These are phyloP conservation scores for Diddensiella santjacobensis DNA, from an alignment of 805 yeast species.

Conservation along the genomic window DNA sequence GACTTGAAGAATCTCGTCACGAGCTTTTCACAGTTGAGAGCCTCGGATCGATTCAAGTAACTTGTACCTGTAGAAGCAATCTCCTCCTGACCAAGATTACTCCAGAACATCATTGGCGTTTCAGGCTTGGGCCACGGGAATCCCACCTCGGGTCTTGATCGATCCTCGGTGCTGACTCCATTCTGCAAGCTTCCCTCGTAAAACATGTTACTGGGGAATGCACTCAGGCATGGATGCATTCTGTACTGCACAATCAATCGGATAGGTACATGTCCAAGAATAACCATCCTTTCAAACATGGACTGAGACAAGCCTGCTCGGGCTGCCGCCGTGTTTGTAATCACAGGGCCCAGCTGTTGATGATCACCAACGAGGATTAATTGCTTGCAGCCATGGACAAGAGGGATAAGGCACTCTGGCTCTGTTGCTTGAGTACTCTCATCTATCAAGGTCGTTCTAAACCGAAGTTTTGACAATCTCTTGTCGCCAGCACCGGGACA, in stretches of 20 bases:
- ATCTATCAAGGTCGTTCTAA: slow-evolving; percentile 80
- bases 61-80: slow-evolving; percentile 78
- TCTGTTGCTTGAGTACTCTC: slow-evolving; percentile 94
- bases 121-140: slow-evolving; percentile 92
- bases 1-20: slow-evolving; percentile 69
- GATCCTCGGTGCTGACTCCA: slow-evolving; percentile 77
- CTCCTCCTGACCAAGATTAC: slow-evolving; percentile 84
- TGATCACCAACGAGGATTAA: slow-evolving; percentile 92
- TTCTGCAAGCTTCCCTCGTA: slow-evolving; percentile 90
- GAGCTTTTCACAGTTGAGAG: slow-evolving; percentile 79
- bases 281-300: slow-evolving; percentile 77
- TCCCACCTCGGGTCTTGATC: slow-evolving; percentile 49
- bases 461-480: slow-evolving; percentile 52
- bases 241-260: slow-evolving; percentile 90
- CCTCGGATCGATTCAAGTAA: slow-evolving; percentile 80
- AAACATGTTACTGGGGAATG: slow-evolving; percentile 85
- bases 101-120: slow-evolving; percentile 96
- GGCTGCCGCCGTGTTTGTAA: slow-evolving; percentile 72
- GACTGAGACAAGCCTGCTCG: slow-evolving; percentile 86
- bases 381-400: slow-evolving; percentile 85
- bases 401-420: slow-evolving; percentile 86
- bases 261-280: slow-evolving; percentile 79
- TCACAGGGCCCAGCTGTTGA: slow-evolving; percentile 92
- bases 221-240: slow-evolving; percentile 87
- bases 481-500: slow-evolving; percentile 89